These are phyloP conservation scores for Clavispora carvajalis DNA, from an alignment of 805 yeast species.

Conservation along the genomic window DNA sequence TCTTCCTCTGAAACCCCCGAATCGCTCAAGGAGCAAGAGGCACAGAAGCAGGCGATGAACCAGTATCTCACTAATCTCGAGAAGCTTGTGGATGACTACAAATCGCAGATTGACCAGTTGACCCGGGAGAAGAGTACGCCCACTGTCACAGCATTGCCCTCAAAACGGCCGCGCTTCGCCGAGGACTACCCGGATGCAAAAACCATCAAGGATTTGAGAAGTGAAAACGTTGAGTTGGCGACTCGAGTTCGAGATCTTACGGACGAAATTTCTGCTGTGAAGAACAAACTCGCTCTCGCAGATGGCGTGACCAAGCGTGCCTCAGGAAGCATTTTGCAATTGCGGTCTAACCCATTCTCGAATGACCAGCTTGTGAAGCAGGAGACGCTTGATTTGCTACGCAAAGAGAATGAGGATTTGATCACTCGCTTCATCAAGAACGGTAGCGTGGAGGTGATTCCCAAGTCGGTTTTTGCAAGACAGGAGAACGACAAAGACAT, in stretches of 20 bases:
- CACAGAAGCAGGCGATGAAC: conserved; percentile 20
- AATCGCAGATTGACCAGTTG: conserved; percentile 42
- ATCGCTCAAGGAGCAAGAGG: conserved; percentile 15
- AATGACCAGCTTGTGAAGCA: conserved; percentile 58
- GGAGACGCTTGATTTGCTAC: conserved; percentile 44
- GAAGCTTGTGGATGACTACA: conserved; percentile 51
- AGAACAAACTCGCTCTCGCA: conserved; percentile 29
- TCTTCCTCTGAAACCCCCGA: conserved; percentile 4
- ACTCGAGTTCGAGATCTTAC: conserved; percentile 33
- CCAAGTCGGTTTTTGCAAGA: conserved; percentile 60
- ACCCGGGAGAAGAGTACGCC: conserved; percentile 22
- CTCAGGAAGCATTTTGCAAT: conserved; percentile 48
- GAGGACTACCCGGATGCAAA: conserved; percentile 9
- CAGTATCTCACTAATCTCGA: conserved; percentile 39
- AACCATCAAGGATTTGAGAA: conserved; percentile 29
- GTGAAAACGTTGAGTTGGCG: conserved; percentile 35
- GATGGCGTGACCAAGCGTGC: conserved; percentile 15
- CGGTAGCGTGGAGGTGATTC: conserved; percentile 35
- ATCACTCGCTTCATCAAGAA: conserved; percentile 22
- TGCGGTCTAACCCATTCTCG: conserved; percentile 60
- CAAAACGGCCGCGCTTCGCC: conserved; percentile 24
- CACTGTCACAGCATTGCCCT: conserved; percentile 12
- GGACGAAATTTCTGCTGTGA: conserved; percentile 29
- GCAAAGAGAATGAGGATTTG: conserved; percentile 56
- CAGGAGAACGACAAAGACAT: conserved; percentile 48